Evolutionary conservation across 768 basidiomycete species (phyloP).

Genomic region (Leccinum boreale): DNA sequence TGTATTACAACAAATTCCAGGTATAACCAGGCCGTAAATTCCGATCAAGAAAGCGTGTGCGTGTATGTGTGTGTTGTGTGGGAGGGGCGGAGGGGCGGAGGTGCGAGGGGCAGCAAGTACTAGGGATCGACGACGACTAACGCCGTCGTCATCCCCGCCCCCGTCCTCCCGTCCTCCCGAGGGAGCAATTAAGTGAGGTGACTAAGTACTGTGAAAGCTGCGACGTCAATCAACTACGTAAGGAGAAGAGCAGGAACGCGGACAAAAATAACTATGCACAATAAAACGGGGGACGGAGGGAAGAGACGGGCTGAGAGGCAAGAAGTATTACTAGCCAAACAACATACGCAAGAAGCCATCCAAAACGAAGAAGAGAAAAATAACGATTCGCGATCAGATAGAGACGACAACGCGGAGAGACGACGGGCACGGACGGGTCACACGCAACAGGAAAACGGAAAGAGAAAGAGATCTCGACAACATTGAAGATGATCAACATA

Average conservation of each 20-base stretch:
- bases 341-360: constrained; percentile 21
- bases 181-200: constrained; percentile 18
- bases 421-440: constrained; percentile 8
- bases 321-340: constrained; percentile 15
- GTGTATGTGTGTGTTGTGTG: neutral
- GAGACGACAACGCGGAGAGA: constrained; percentile 9
- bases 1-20: constrained; percentile 37
- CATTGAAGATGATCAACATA: constrained; percentile 34
- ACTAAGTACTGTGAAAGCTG: constrained; percentile 22
- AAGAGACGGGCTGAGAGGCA: neutral
- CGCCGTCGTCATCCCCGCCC: constrained; percentile 3
- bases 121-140: constrained; percentile 6
- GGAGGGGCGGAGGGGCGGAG: neutral
- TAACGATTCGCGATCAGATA: constrained; percentile 4
- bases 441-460: constrained; percentile 9
- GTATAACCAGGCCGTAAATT: constrained; percentile 31
- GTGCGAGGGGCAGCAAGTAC: neutral
- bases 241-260: neutral
- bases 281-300: constrained; percentile 3
- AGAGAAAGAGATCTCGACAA: constrained; percentile 7
- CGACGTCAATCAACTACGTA: constrained; percentile 7
- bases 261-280: constrained; percentile 25
- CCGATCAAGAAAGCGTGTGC: constrained; percentile 24
- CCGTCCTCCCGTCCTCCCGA: neutral
- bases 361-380: constrained; percentile 4